Evolutionary conservation across 192 early-diverging fungal genomes (phyloP).

Genomic region (Umbelopsis sp.): DNA sequence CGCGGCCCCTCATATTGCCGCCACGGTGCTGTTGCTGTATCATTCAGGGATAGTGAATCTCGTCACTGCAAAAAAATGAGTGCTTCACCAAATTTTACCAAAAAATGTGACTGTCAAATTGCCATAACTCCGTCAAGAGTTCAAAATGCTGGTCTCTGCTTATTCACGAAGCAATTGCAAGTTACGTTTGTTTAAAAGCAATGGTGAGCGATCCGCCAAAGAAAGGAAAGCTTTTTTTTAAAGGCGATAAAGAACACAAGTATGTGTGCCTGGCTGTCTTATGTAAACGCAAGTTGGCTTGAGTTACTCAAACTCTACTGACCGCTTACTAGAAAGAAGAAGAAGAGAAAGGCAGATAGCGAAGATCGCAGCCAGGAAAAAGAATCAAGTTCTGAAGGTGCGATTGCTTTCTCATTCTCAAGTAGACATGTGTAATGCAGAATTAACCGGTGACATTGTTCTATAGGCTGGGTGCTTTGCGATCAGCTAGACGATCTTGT

Average conservation of each 20-base stretch:
- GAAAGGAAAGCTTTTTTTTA: conserved; percentile 60
- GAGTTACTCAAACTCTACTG: background rate
- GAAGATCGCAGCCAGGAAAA: conserved; percentile 44
- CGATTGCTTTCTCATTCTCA: background rate
- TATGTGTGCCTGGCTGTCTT: conserved; percentile 24
- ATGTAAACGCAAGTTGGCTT: background rate
- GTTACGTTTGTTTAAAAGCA: background rate
- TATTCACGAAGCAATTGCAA: no score
- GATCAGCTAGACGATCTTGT: conserved; percentile 64
- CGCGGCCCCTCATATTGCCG: conserved; percentile 8
- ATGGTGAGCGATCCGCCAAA: conserved; percentile 32
- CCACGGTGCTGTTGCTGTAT: conserved; percentile 10
- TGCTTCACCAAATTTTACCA: background rate
- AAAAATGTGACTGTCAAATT: conserved; percentile 14
- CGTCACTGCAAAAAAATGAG: background rate
- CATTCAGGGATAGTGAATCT: conserved; percentile 1
- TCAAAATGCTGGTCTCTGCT: background rate
- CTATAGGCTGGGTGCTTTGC: conserved; percentile 64
- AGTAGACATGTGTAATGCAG: background rate
- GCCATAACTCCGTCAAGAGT: background rate
- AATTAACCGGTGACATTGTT: background rate
- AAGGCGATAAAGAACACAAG: conserved; percentile 63
- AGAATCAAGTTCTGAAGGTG: conserved; percentile 35
- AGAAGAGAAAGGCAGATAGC: conserved; percentile 62
- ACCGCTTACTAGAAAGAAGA: conserved; percentile 37